Percentiles rank a stretch among this genome's conserved stretches.
These are phyloP conservation scores for Leishmania gerbilli DNA, from an alignment of 208 protist species.

Conservation along the genomic window DNA sequence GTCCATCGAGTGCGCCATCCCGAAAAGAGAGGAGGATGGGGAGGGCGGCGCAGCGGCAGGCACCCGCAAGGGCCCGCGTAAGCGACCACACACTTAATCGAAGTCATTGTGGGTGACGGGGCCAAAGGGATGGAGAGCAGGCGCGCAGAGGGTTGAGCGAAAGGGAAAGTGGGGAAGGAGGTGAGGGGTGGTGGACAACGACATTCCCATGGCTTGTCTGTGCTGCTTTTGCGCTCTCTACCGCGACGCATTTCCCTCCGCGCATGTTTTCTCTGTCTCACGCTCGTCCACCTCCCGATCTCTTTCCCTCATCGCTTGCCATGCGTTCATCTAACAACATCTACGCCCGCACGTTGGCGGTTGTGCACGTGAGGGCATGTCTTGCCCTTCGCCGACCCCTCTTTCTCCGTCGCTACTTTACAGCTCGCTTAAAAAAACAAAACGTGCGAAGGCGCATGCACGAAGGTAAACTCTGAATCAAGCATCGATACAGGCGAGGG, in stretches of 20 bases:
- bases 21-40: neutral
- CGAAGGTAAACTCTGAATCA: neutral
- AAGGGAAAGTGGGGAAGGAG: neutral
- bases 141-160: neutral
- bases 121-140: neutral
- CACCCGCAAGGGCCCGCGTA: slow-evolving; percentile 1
- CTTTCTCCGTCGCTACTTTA: neutral
- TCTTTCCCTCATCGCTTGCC: neutral
- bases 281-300: neutral
- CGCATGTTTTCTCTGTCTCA: neutral
- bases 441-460: neutral
- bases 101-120: neutral
- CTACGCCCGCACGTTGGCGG: too few relatives aligned
- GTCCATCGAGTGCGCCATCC: slow-evolving; percentile 19
- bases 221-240: neutral
- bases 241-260: neutral
- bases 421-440: neutral
- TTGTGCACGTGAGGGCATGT: too few relatives aligned
- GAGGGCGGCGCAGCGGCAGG: neutral
- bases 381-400: neutral
- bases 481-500: neutral
- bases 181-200: neutral
- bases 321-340: neutral
- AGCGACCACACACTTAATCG: neutral
- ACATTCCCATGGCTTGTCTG: neutral